These are phyloP conservation scores for Xylariaceae sp. DNA, from an alignment of 2,329 filamentous ascomycete species.

Conservation along the genomic window DNA sequence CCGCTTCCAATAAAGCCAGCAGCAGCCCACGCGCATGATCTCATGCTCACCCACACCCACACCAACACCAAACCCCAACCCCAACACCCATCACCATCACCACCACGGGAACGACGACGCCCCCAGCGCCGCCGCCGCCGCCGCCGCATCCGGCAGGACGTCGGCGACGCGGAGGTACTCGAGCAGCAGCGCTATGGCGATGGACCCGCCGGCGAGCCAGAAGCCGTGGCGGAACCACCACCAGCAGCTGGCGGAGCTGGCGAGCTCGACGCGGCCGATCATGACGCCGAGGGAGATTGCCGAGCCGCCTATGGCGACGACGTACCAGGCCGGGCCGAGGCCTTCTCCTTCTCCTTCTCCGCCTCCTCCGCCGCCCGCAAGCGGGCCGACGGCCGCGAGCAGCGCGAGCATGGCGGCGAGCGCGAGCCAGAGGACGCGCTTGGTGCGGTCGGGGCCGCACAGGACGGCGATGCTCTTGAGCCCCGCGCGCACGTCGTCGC, in stretches of 20 bases:
- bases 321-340: constrained; percentile 15
- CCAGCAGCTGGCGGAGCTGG: constrained; percentile 22
- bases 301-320: constrained; percentile 18
- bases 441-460: constrained; percentile 16
- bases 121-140: no score
- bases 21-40: no score
- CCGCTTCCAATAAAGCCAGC: no score
- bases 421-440: constrained; percentile 15
- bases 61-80: no score
- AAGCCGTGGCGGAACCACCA: constrained; percentile 26
- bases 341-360: no score
- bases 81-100: no score
- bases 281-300: constrained; percentile 18
- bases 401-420: constrained; percentile 17
- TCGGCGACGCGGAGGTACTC: no score
- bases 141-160: no score
- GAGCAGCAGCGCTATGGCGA: constrained; percentile 19
- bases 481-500: constrained; percentile 25
- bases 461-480: constrained; percentile 27
- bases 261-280: constrained; percentile 21
- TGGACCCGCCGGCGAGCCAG: constrained; percentile 22
- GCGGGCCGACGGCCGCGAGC: constrained; percentile 11
- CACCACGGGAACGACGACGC: no score
- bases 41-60: no score
- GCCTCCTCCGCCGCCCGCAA: no score